Conservation (phyloP, 1,284 basidiomycete genomes). For the Pseudozyma sp. region DNA sequence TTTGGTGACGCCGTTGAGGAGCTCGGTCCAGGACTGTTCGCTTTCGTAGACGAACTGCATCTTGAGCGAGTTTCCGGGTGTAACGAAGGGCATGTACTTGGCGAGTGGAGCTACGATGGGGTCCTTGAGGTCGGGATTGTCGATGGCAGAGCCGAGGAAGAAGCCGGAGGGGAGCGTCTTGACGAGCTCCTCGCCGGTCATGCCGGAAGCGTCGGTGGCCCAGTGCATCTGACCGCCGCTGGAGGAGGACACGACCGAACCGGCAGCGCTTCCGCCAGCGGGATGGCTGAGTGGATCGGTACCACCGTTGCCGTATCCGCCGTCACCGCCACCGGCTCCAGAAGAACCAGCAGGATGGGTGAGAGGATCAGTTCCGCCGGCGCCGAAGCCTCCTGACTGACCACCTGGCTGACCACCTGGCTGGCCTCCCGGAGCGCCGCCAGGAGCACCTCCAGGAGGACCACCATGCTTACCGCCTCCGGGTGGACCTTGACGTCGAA, state of each 20-base stretch:
- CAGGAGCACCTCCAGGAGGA: conserved; percentile 1
- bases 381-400: conserved; percentile 4
- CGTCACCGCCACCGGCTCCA: conserved; percentile 1
- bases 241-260: conserved; percentile 3
- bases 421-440: background rate
- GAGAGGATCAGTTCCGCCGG: conserved; percentile 1
- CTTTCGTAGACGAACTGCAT: conserved; percentile 33
- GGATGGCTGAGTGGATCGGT: conserved; percentile 28
- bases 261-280: background rate
- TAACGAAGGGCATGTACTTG: conserved; percentile 30
- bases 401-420: background rate
- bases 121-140: conserved; percentile 43
- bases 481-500: conserved; percentile 4
- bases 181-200: conserved; percentile 34
- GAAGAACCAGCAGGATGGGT: background rate
- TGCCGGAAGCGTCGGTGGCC: conserved; percentile 36
- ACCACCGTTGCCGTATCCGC: conserved; percentile 14
- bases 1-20: conserved; percentile 21
- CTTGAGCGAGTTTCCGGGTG: conserved; percentile 39
- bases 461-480: background rate
- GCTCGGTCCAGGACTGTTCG: conserved; percentile 37
- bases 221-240: conserved; percentile 35
- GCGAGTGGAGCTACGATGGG: conserved; percentile 9
- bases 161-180: conserved; percentile 28
- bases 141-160: conserved; percentile 32